Evolutionary conservation across 2,329 filamentous ascomycete species (phyloP).

Genomic region (Penicillium sp.): DNA sequence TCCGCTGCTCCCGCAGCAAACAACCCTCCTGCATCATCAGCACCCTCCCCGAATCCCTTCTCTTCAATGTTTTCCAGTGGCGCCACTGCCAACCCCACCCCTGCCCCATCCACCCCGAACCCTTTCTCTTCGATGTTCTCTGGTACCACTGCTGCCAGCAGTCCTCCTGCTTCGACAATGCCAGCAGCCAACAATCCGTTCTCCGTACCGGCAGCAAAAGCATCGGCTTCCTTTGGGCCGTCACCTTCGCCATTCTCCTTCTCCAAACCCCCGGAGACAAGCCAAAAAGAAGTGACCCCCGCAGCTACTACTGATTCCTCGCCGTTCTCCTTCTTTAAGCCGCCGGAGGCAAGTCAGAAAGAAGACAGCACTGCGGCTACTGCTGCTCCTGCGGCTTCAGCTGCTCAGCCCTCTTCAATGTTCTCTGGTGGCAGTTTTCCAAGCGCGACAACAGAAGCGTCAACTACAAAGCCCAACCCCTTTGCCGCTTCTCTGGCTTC

Average conservation of each 20-base stretch:
- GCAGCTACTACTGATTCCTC: too few species aligned
- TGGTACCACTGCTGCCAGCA: neutral
- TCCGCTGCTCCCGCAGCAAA: neutral
- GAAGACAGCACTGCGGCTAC: neutral
- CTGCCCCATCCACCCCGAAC: neutral
- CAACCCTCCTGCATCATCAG: neutral
- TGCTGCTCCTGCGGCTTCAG: neutral
- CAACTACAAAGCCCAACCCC: neutral
- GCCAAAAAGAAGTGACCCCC: neutral
- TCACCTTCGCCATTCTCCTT: slow-evolving; percentile 5
- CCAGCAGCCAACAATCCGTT: neutral
- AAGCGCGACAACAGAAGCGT: neutral
- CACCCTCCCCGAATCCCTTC: neutral
- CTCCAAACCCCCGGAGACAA: neutral
- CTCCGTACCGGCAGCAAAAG: neutral
- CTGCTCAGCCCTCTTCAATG: neutral
- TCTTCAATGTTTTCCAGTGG: neutral
- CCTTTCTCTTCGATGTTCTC: neutral
- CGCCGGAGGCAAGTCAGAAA: neutral
- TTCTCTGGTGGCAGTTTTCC: neutral
- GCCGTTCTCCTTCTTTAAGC: slow-evolving; percentile 7
- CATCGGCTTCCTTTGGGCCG: neutral
- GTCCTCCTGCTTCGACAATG: neutral
- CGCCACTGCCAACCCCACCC: neutral
- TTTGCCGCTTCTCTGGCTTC: slow-evolving; percentile 2